Evolutionary conservation across 2,329 filamentous ascomycete species (phyloP), one percentile per base, ranked within the genome.

Genomic region (Emergomyces pasteurianus): DNA sequence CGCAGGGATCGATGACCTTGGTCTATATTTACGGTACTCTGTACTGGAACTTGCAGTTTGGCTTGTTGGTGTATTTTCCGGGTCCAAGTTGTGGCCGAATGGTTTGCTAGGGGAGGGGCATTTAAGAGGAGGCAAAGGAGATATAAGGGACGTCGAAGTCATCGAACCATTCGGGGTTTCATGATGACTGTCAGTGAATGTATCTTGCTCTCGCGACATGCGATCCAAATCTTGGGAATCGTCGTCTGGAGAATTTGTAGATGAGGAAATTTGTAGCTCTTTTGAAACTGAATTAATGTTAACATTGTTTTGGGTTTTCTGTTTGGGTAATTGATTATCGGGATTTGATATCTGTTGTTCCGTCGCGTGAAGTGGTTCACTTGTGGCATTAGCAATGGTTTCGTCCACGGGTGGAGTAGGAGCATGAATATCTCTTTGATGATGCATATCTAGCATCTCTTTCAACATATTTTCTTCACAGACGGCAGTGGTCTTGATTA

Each of bases 1-100:
- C 60, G 83, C 78, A 18, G 92, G 92, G 68, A 99, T 92, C 18
- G 92, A 95, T 8, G 90, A 89, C 68, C 86, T 90, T 14, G 90
- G 87, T 47, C 82, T 83, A 62, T 88, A 83, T 67, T 86, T 83
- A 46, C 70, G 65, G 55, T 71, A 68, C 38, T 74, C 68, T 54
- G 59, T 54, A 63, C 42, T 56, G 50, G 47, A 57, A 64, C 56
- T 63, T 59, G 43, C 58, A 23, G 43, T 28, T 63, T 46, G 62
- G 60, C 43, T 36, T 23, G 59, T 65, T 63, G 61, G 49, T 12
- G 53, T 34, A 57, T 49, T 34, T 34, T 64, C 61, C 34, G 61
- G 42, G 40, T 66, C 65, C 42, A 61, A 57, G 9, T 61, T 63
- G 38, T 62, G 58, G 56, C 62, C 66, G 16, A 62, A 55, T 31